Evolutionary conservation across 2,329 filamentous ascomycete species (phyloP).

Genomic region (Ceratocystis huliohia): DNA sequence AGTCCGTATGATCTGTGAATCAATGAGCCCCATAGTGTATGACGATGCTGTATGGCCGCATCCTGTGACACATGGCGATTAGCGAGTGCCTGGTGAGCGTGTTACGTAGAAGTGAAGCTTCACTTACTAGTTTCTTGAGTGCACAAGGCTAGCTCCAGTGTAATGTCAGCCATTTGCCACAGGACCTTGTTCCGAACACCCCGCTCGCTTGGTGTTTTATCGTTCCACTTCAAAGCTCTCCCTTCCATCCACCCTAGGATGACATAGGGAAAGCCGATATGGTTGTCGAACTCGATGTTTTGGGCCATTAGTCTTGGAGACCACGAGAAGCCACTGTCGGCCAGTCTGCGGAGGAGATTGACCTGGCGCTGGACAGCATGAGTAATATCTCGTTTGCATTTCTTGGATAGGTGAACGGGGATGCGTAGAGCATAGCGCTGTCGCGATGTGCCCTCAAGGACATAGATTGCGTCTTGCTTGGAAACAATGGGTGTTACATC

Average conservation of each 20-base stretch:
- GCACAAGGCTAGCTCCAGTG: conserved; percentile 18
- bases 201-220: conserved; percentile 5
- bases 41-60: conserved; percentile 14
- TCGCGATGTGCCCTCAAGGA: conserved; percentile 13
- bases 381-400: background rate
- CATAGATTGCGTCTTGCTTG: conserved; percentile 9
- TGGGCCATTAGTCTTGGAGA: conserved; percentile 17
- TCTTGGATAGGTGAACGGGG: background rate
- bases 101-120: background rate
- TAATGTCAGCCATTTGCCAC: conserved; percentile 19
- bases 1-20: conserved; percentile 11
- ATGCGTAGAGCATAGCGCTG: conserved; percentile 16
- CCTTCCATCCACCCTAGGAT: conserved; percentile 19
- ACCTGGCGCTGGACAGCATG: conserved; percentile 6
- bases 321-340: conserved; percentile 18
- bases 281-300: conserved; percentile 12
- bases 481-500: conserved; percentile 4
- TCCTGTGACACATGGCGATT: background rate
- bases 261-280: conserved; percentile 16
- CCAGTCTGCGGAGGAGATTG: conserved; percentile 7
- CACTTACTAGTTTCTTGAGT: conserved; percentile 20
- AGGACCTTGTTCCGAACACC: conserved; percentile 10
- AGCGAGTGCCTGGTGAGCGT: background rate
- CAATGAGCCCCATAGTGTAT: conserved; percentile 17
- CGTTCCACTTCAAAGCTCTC: conserved; percentile 9